Base-by-base conservation (phyloP, 2,329 filamentous ascomycete species). In the Alternaria infectoria region DNA sequence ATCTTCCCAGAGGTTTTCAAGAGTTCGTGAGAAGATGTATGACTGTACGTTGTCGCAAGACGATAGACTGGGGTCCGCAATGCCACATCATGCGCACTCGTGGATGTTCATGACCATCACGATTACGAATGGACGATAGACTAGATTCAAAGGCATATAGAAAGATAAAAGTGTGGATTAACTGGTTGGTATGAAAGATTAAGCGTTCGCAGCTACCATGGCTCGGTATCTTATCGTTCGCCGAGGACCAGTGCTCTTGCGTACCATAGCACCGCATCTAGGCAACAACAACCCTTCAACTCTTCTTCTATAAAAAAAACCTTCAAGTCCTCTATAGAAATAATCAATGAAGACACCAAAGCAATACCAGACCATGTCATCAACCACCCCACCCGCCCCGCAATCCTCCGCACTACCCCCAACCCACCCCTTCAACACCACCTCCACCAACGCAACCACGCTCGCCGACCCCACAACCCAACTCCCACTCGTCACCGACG, bases 1-100 rank as follows among this genome's bases (percentile, higher is more conserved):
- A 80, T 91, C 11, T 98, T 95, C 69, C 93, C 96, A 0, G 89
- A 96, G 61, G 88, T 97, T 66, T 97, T 99, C 85, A 96, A 92
- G 79, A 74, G 68, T 60, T 66, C 68, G n/a, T 62, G 49, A 59
- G 49, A 40, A 9, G 13, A 25, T 36, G 5, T 17, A 36, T 36
- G 3, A 25, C 23, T 25, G 23, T 23, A 6, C 23, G 8, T 25
- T 25, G 23, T 25, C 23, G 23, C 23, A 23, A 23, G 23, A 23
- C 5, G 21, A 50, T 59, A 54, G 55, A 59, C 23, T 10, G 30
- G 23, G 11, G 40, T 51, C 7, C 13, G 15, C 21, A 21, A 19
- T 17, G 49, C 2, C 13, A 32, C 28, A 36, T 4, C 9, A 8
- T 10, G 21, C 23, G 49, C 5, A 12, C 36, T 40, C 5, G 17